Conservation (phyloP, 2,329 filamentous ascomycete genomes). For the Pleurostoma richardsiae region DNA sequence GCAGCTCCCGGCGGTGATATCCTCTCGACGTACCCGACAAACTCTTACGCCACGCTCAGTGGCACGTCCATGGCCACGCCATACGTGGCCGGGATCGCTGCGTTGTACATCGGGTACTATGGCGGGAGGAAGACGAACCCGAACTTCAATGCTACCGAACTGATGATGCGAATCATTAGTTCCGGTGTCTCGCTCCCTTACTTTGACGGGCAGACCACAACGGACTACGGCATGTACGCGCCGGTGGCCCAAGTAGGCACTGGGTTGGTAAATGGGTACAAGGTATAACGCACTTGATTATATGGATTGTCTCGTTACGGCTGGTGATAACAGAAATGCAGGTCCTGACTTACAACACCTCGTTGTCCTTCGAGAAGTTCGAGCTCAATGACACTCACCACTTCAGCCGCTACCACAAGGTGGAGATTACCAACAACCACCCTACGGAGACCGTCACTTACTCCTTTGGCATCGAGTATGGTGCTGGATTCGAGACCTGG, state of each 20-base stretch:
- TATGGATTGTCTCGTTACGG: too few species aligned
- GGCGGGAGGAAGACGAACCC: constrained; percentile 6
- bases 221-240: constrained; percentile 13
- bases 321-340: too few species aligned
- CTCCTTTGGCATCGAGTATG: constrained; percentile 3
- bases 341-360: constrained; percentile 32
- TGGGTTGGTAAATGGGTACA: constrained; percentile 40
- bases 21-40: constrained; percentile 30
- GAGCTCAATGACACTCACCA: constrained; percentile 43
- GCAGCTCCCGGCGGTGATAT: constrained; percentile 33
- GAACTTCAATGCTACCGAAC: constrained; percentile 1
- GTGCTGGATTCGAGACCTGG: constrained; percentile 7
- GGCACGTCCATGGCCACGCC: constrained; percentile 44
- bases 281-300: constrained; percentile 8
- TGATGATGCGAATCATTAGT: constrained; percentile 3
- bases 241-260: constrained; percentile 40
- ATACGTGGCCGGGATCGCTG: constrained; percentile 32
- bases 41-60: constrained; percentile 30
- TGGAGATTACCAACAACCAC: constrained; percentile 5
- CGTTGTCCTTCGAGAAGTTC: constrained; percentile 35
- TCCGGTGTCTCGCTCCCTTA: constrained; percentile 2
- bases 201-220: constrained; percentile 1
- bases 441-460: constrained; percentile 3
- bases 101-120: constrained; percentile 16
- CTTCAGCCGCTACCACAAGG: constrained; percentile 20